phyloP scores from a whole-genome alignment of 768 basidiomycete genomes.

The Lactarius hengduanensis region DNA sequence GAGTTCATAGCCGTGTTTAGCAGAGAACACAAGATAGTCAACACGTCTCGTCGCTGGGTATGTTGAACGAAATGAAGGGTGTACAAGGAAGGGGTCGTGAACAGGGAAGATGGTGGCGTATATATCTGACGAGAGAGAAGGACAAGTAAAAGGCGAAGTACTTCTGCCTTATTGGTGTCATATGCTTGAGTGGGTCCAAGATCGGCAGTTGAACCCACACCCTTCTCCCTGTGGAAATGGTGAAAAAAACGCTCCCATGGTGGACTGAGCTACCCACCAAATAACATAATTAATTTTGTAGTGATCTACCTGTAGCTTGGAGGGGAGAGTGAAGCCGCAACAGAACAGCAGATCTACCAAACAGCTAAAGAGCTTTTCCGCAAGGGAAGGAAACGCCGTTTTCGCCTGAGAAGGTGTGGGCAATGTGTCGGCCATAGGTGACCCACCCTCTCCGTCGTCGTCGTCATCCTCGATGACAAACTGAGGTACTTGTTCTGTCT shows the following conservation, averaged over 20 bases:
- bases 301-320: constrained; percentile 70
- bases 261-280: constrained; percentile 50
- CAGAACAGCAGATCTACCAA: constrained; percentile 88
- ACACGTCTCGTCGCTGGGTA: constrained; percentile 74
- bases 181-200: constrained; percentile 59
- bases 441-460: constrained; percentile 41
- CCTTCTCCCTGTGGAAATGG: constrained; percentile 73
- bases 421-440: constrained; percentile 26
- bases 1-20: constrained; percentile 88
- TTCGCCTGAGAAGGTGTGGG: constrained; percentile 32
- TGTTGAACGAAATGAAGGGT: constrained; percentile 76
- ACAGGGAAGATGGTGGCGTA: constrained; percentile 63
- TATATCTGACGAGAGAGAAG: constrained; percentile 92
- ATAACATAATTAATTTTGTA: constrained; percentile 86
- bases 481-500: constrained; percentile 45
- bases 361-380: constrained; percentile 74
- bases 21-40: constrained; percentile 90
- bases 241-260: not conserved
- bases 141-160: constrained; percentile 84
- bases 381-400: constrained; percentile 67
- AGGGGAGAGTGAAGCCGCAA: constrained; percentile 89
- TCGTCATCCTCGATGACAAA: constrained; percentile 92
- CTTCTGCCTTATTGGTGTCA: constrained; percentile 84
- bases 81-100: constrained; percentile 72
- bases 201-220: constrained; percentile 84